phyloP scores from a whole-genome alignment of 73 alveolate species.

The Blepharisma stoltei region DNA sequence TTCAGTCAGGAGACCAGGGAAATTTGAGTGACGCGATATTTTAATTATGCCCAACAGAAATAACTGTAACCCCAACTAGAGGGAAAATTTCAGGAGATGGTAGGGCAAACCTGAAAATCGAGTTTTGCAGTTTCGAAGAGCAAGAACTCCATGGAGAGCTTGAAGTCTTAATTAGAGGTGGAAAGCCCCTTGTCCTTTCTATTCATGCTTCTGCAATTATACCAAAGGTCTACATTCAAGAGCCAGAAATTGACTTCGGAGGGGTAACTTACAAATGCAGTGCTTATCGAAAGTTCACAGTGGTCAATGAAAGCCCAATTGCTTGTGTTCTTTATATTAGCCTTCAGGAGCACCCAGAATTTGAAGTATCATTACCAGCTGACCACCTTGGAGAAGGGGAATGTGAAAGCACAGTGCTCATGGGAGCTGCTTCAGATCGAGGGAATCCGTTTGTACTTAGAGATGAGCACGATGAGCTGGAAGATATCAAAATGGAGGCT shows the following conservation, averaged over 20 bases:
- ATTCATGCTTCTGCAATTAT: slow-evolving; percentile 85
- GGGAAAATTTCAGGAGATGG: slow-evolving; percentile 77
- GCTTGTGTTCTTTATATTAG: slow-evolving; percentile 87
- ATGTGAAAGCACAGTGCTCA: slow-evolving; percentile 60
- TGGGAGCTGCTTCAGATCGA: slow-evolving; percentile 55
- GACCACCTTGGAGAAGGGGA: slow-evolving; percentile 85
- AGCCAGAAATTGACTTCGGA: slow-evolving; percentile 91
- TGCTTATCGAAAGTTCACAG: slow-evolving; percentile 31
- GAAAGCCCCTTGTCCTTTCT: slow-evolving; percentile 78
- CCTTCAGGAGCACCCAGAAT: slow-evolving; percentile 88
- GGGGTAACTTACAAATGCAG: slow-evolving; percentile 77
- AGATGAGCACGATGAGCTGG: slow-evolving; percentile 72
- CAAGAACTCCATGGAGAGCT: slow-evolving; percentile 82
- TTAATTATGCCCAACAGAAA: slow-evolving; percentile 74
- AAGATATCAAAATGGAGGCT: slow-evolving; percentile 53
- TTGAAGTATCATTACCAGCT: slow-evolving; percentile 79
- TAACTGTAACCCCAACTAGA: slow-evolving; percentile 59
- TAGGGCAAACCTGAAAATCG: slow-evolving; percentile 69
- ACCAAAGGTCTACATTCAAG: slow-evolving; percentile 89
- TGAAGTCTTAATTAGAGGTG: slow-evolving; percentile 91
- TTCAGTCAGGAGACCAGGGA: no score
- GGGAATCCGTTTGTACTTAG: slow-evolving; percentile 52
- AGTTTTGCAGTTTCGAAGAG: slow-evolving; percentile 78
- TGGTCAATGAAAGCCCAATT: slow-evolving; percentile 49
- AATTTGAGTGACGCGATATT: no score